These are phyloP conservation scores for Cyclotella choctawhatcheeana DNA, from an alignment of 108 stramenopile genomes.

Conservation along the genomic window DNA sequence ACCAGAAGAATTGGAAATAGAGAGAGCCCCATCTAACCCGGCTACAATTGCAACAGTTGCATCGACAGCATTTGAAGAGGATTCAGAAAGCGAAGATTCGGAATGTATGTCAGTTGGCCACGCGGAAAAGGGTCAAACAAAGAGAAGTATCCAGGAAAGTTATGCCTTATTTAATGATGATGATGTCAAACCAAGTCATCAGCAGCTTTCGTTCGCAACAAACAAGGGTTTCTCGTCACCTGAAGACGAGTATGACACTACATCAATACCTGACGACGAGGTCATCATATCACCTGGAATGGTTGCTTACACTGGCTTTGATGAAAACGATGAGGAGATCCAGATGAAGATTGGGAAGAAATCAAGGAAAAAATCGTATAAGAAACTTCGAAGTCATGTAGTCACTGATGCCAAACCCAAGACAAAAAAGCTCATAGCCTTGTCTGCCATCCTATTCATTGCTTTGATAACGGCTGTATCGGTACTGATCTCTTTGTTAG, in stretches of 20 bases:
- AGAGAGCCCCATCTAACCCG: not conserved
- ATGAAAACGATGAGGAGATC: conserved; percentile 10
- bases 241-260: not conserved
- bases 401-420: conserved; percentile 1
- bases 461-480: not conserved
- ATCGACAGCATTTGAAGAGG: conserved; percentile 5
- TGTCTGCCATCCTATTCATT: not conserved
- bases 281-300: conserved; percentile 9
- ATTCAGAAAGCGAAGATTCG: conserved; percentile 8
- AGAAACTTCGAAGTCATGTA: not conserved
- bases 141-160: conserved; percentile 13
- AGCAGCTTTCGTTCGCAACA: too few species aligned
- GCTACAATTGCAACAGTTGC: conserved; percentile 16
- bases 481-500: not conserved
- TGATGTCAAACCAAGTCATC: not conserved
- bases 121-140: not conserved
- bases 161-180: conserved; percentile 10
- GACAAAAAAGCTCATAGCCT: not conserved
- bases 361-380: not conserved
- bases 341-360: not conserved
- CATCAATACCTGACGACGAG: conserved; percentile 5
- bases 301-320: conserved; percentile 27
- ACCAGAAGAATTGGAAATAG: not conserved
- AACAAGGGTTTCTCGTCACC: not conserved
- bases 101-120: too few species aligned